Conservation (phyloP, 2,329 filamentous ascomycete species). For the Phyllachora maydis region DNA sequence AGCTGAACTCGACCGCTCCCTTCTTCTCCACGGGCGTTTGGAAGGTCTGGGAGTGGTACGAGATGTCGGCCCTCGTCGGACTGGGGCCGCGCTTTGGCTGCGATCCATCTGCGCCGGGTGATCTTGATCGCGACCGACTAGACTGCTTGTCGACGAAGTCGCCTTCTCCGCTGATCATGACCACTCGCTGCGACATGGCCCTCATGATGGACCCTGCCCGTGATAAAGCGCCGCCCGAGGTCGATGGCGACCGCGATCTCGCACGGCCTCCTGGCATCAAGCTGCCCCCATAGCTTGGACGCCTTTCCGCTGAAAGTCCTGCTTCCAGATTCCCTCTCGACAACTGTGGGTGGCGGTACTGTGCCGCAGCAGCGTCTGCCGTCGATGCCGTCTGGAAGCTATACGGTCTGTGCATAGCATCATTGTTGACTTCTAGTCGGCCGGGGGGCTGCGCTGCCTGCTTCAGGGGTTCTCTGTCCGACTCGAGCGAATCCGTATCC, state of each 20-base stretch:
- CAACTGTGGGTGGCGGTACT: slow-evolving; percentile 27
- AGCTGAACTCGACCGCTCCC: slow-evolving; percentile 11
- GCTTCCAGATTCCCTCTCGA: slow-evolving; percentile 36
- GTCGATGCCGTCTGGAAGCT: slow-evolving; percentile 37
- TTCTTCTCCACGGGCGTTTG: slow-evolving; percentile 22
- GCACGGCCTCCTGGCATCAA: slow-evolving; percentile 26
- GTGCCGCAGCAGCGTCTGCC: slow-evolving; percentile 31
- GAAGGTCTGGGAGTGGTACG: slow-evolving; percentile 27
- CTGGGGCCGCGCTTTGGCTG: slow-evolving; percentile 24
- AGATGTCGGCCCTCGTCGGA: slow-evolving; percentile 22
- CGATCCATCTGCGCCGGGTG: slow-evolving; percentile 27
- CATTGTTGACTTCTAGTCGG: slow-evolving; percentile 17
- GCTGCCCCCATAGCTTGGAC: slow-evolving; percentile 34
- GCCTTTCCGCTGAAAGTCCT: slow-evolving; percentile 25
- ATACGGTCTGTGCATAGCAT: slow-evolving; percentile 21
- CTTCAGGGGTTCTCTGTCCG: slow-evolving; percentile 36
- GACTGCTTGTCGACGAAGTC: slow-evolving; percentile 59
- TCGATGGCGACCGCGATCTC: slow-evolving; percentile 41
- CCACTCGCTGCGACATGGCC: slow-evolving; percentile 88
- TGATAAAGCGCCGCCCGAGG: slow-evolving; percentile 43
- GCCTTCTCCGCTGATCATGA: slow-evolving; percentile 88
- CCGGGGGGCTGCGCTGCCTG: slow-evolving; percentile 33
- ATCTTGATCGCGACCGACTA: slow-evolving; percentile 37
- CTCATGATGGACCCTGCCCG: slow-evolving; percentile 58
- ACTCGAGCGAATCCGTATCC: slow-evolving; percentile 24